Base-by-base conservation (phyloP, 495 filamentous ascomycete genomes). In the Aeminium ludgeri region DNA sequence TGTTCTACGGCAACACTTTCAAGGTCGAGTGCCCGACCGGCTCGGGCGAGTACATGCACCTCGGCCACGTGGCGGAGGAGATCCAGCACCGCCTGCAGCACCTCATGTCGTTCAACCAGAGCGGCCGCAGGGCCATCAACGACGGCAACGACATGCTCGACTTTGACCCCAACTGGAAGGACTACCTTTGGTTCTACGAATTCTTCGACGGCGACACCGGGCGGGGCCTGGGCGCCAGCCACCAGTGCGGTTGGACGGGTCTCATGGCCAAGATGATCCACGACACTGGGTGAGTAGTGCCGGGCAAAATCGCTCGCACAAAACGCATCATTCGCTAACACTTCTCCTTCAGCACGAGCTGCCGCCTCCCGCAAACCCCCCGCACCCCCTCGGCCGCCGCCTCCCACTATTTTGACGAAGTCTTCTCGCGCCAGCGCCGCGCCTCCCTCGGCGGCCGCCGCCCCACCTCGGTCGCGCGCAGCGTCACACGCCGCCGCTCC, bases 201-300 rank as follows among this genome's bases (percentile, higher is more conserved):
- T 96, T 91, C 65, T 96, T 96, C 52, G 86, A 96, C 51, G 87
- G 82, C 20, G 89, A 96, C 54, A 77, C 66, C 19, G 87, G 89
- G 12, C 76, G 84, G 38, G 87, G 89, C 5, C 66, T 95, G 6
- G 87, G 87, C 39, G 83, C 87, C 17, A 89, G 82, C 34, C 89
- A 96, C 59, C 87, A 96, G 57, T 92, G 84, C 45, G 87, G 87
- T 4, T 96, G 89, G 89, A 94, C 87, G n/a, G 89, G 87, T 0
- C 55, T 96, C 35, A 82, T 96, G 52, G 87, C 87, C 7, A 86
- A 91, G 55, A 75, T 96, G 73, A 95, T 96, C 38, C 87, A 96
- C 45, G 87, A 96, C 50, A 92, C 87, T 45, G 87, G 83, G 82
- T 80, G 70, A 59, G 78, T 59, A 23, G 16, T 20, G 40, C 32